Evolutionary conservation across 75 land plant species (phyloP).

Genomic region (Chamaecyparis obtusa): DNA sequence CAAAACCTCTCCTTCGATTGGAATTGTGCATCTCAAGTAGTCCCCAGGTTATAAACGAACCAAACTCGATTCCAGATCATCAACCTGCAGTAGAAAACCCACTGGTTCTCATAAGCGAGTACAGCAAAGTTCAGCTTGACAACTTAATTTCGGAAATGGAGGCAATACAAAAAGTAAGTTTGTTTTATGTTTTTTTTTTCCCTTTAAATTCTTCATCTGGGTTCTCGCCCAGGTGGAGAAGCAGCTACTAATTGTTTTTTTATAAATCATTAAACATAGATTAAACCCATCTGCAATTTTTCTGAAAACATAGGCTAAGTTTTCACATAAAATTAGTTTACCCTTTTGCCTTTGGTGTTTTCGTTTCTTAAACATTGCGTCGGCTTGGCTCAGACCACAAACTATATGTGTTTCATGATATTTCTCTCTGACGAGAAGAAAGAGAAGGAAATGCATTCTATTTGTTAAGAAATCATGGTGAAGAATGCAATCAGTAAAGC

Average conservation of each 20-base stretch:
- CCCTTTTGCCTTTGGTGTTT: neutral
- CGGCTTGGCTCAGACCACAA: too few species aligned
- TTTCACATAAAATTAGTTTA: too few species aligned
- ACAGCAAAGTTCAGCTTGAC: neutral
- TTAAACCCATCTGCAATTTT: too few species aligned
- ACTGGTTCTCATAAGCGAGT: neutral
- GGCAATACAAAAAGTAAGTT: constrained; percentile 1
- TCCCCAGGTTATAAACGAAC: neutral
- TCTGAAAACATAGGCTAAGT: too few species aligned
- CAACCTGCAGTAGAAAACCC: neutral
- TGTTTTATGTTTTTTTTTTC: neutral
- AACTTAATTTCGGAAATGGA: constrained; percentile 3
- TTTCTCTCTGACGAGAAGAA: too few species aligned
- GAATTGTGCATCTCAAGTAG: neutral
- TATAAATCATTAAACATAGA: too few species aligned
- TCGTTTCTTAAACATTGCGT: neutral
- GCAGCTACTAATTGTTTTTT: neutral
- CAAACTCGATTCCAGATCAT: neutral
- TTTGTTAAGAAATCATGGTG: too few species aligned
- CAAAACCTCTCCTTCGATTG: constrained; percentile 6
- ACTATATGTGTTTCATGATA: too few species aligned
- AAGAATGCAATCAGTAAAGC: too few species aligned
- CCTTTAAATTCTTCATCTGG: neutral
- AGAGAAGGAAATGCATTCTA: too few species aligned
- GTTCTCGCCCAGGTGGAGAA: neutral